Conservation (phyloP, 768 basidiomycete genomes). For the Leccinum disarticulatum region DNA sequence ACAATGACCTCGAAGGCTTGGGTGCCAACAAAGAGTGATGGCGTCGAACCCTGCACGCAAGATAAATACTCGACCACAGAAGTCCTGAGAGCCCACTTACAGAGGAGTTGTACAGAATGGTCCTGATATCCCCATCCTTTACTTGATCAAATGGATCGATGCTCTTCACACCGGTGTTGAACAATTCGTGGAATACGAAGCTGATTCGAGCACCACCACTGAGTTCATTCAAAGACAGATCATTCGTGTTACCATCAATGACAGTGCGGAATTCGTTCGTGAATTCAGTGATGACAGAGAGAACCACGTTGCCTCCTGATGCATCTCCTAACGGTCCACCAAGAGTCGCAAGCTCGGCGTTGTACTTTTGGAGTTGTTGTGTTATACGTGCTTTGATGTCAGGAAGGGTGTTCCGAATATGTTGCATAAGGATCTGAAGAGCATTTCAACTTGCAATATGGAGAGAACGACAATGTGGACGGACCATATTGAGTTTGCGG, state of each 20-base stretch:
- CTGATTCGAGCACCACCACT: constrained; percentile 99
- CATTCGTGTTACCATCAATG: constrained; percentile 97
- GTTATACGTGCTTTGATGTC: constrained; percentile 96
- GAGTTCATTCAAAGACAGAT: constrained; percentile 91
- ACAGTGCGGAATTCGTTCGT: constrained; percentile 94
- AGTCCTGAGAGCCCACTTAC: constrained; percentile 45
- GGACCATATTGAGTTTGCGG: constrained; percentile 89
- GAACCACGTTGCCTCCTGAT: constrained; percentile 87
- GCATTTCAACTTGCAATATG: background rate
- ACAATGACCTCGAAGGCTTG: constrained; percentile 98
- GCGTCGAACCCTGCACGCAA: constrained; percentile 78
- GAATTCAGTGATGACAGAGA: constrained; percentile 98
- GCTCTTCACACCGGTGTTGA: constrained; percentile 92
- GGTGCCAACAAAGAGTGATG: constrained; percentile 94
- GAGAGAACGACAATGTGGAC: constrained; percentile 21
- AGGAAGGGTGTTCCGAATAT: constrained; percentile 95
- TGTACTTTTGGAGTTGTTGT: constrained; percentile 88
- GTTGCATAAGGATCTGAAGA: constrained; percentile 93
- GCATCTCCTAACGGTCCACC: constrained; percentile 86
- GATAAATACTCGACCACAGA: background rate
- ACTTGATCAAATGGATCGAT: constrained; percentile 99
- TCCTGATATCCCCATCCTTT: constrained; percentile 97
- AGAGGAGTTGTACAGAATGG: constrained; percentile 95
- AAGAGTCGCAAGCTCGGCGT: constrained; percentile 74
- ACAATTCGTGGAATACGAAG: constrained; percentile 98